Conservation (phyloP, 2,329 filamentous ascomycete genomes). For the Metarhizium rileyi region DNA sequence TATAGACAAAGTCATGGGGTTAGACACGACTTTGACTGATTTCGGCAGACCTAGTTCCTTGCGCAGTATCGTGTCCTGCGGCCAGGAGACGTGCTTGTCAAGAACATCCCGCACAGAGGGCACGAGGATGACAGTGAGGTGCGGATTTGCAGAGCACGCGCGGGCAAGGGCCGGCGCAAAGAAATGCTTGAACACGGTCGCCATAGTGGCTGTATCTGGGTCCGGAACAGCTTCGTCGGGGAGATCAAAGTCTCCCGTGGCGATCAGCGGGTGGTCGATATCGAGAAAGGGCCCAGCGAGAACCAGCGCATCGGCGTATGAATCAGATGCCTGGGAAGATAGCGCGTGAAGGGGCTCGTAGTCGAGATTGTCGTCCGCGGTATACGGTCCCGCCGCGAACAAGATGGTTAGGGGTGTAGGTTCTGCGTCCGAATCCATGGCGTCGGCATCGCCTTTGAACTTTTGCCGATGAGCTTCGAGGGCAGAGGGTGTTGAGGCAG, state of each 20-base stretch:
- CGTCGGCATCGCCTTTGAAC: constrained; percentile 54
- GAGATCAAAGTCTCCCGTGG: constrained; percentile 68
- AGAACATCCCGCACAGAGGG: constrained; percentile 78
- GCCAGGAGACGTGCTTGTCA: constrained; percentile 79
- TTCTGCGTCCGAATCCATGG: constrained; percentile 42
- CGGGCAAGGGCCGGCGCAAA: constrained; percentile 64
- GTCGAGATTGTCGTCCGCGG: constrained; percentile 81
- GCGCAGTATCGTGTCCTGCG: constrained; percentile 51
- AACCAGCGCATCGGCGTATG: constrained; percentile 67
- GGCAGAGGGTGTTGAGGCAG: constrained; percentile 57
- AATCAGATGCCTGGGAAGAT: constrained; percentile 65
- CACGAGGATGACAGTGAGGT: constrained; percentile 70
- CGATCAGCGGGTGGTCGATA: constrained; percentile 79
- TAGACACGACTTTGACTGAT: constrained; percentile 67
- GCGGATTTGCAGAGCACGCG: constrained; percentile 60
- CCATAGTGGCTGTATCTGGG: constrained; percentile 69
- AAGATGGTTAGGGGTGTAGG: constrained; percentile 65
- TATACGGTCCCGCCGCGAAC: constrained; percentile 80
- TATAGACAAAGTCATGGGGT: constrained; percentile 79
- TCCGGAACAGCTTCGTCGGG: constrained; percentile 58
- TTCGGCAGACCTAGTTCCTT: constrained; percentile 74
- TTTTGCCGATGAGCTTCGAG: constrained; percentile 61
- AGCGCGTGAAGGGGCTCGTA: constrained; percentile 80
- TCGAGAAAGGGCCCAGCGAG: constrained; percentile 86
- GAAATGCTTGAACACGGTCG: constrained; percentile 72